Evolutionary conservation across 1,284 basidiomycete genomes (phyloP).

Genomic region (Ganoderma lucidum): DNA sequence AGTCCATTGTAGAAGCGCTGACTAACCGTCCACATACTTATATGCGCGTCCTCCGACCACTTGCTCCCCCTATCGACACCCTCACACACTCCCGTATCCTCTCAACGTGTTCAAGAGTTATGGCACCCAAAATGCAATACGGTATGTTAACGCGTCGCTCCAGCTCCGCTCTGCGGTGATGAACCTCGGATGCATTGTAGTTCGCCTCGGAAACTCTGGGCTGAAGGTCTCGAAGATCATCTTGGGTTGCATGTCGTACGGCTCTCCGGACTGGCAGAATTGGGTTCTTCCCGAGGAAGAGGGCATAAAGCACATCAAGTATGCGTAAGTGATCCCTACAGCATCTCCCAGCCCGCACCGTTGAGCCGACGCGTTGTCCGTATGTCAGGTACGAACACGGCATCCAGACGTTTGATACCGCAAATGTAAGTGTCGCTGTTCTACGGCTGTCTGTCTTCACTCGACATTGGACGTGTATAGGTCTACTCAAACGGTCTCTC

Average conservation of each 20-base stretch:
- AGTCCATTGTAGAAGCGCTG: not conserved
- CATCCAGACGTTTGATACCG: conserved; percentile 39
- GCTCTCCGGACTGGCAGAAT: conserved; percentile 43
- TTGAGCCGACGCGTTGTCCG: not conserved
- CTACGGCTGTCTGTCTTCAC: no score
- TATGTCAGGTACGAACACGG: conserved; percentile 35
- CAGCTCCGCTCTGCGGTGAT: conserved; percentile 41
- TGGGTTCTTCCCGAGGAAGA: conserved; percentile 36
- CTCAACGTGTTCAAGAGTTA: not conserved
- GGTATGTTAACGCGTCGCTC: not conserved
- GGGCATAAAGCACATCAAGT: conserved; percentile 45
- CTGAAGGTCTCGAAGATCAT: conserved; percentile 55
- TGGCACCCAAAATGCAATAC: conserved; percentile 21
- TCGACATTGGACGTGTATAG: conserved; percentile 13
- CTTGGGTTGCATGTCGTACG: conserved; percentile 53
- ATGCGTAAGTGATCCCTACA: conserved; percentile 37
- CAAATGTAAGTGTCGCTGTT: conserved; percentile 25
- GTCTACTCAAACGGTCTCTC: conserved; percentile 53
- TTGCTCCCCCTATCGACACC: no score
- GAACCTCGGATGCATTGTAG: conserved; percentile 29
- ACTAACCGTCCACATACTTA: not conserved
- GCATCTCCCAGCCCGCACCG: not conserved
- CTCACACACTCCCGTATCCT: not conserved
- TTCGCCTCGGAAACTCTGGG: conserved; percentile 53
- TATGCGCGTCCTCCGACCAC: not conserved